These are phyloP conservation scores for Calocybe cyanea DNA, from an alignment of 768 basidiomycete species.

Conservation along the genomic window DNA sequence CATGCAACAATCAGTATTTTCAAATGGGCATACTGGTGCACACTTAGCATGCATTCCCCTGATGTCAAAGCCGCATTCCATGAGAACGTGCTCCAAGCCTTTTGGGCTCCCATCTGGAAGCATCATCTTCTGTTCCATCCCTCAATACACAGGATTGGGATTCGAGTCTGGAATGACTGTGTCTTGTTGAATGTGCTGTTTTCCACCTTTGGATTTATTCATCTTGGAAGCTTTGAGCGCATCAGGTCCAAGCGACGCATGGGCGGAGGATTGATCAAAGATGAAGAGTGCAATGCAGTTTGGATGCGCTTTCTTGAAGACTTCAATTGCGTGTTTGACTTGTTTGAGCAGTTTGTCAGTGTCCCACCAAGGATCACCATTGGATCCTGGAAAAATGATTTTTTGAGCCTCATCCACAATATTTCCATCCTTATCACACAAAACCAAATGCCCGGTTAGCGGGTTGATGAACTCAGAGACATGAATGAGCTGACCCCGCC, in stretches of 20 bases:
- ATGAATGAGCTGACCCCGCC: slow-evolving; percentile 28
- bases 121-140: slow-evolving; percentile 35
- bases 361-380: slow-evolving; percentile 32
- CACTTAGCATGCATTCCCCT: slow-evolving; percentile 29
- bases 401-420: slow-evolving; percentile 24
- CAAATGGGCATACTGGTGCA: slow-evolving; percentile 34
- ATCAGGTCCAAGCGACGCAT: slow-evolving; percentile 25
- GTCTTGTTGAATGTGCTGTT: slow-evolving; percentile 21
- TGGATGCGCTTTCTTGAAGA: slow-evolving; percentile 27
- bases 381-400: slow-evolving; percentile 28
- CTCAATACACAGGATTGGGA: slow-evolving; percentile 18
- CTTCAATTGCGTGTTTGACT: slow-evolving; percentile 22
- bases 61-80: slow-evolving; percentile 38
- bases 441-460: slow-evolving; percentile 20
- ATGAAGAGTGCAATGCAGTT: slow-evolving; percentile 23
- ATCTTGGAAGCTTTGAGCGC: slow-evolving; percentile 30
- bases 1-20: slow-evolving; percentile 28
- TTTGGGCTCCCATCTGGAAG: slow-evolving; percentile 26
- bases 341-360: slow-evolving; percentile 26
- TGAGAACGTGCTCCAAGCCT: slow-evolving; percentile 30
- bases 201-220: slow-evolving; percentile 27
- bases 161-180: slow-evolving; percentile 27
- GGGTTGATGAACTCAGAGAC: slow-evolving; percentile 31
- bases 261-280: slow-evolving; percentile 33
- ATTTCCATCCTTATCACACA: slow-evolving; percentile 12